These are phyloP conservation scores for Lepidium didymum DNA, from an alignment of 345 rosid species.

Conservation along the genomic window DNA sequence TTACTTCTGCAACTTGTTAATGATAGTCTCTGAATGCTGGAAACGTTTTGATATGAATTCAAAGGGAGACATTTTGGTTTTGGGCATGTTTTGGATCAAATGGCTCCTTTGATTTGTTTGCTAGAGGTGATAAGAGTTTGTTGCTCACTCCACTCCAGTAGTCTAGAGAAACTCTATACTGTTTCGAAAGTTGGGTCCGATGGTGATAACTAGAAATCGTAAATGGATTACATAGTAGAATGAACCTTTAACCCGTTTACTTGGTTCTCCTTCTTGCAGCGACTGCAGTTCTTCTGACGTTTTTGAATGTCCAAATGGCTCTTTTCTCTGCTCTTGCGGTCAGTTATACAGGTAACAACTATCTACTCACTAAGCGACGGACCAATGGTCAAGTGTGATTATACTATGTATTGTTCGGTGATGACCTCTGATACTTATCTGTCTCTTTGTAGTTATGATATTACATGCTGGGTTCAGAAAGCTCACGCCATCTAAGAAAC, in stretches of 20 bases:
- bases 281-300: constrained; percentile 53
- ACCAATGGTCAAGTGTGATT: background rate
- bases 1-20: background rate
- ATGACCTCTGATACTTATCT: background rate
- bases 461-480: constrained; percentile 79
- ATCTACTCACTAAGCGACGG: background rate
- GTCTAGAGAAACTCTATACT: background rate
- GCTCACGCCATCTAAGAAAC: constrained; percentile 55
- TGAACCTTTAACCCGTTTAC: background rate
- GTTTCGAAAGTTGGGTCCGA: background rate
- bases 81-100: background rate
- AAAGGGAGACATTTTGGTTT: background rate
- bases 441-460: constrained; percentile 44
- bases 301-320: constrained; percentile 82
- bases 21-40: background rate
- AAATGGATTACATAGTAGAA: background rate
- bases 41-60: background rate
- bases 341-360: constrained; percentile 65
- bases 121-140: background rate
- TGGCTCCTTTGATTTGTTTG: background rate
- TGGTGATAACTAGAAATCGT: background rate
- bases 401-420: background rate
- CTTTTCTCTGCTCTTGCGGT: constrained; percentile 56
- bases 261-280: constrained; percentile 45
- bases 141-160: background rate